Conservation (phyloP, 345 rosid species). For the Draba incana region DNA sequence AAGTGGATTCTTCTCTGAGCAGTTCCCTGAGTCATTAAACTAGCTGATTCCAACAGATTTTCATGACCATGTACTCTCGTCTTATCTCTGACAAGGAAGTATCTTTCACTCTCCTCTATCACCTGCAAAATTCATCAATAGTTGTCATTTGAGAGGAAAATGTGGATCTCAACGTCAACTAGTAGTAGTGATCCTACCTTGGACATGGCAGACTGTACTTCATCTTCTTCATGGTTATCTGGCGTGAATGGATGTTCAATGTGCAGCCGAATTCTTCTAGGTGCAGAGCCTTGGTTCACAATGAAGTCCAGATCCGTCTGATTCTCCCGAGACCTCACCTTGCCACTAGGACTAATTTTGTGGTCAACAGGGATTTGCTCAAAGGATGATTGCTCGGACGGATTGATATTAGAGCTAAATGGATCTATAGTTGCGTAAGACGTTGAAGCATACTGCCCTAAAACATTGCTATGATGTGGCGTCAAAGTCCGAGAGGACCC, state of each 20-base stretch:
- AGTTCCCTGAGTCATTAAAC: constrained; percentile 52
- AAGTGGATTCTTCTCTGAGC: constrained; percentile 69
- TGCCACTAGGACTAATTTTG: constrained; percentile 35
- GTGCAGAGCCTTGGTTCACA: constrained; percentile 64
- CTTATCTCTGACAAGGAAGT: constrained; percentile 46
- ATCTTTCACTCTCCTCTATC: constrained; percentile 21
- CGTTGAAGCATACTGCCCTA: constrained; percentile 45
- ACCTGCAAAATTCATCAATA: constrained; percentile 33
- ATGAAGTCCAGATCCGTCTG: constrained; percentile 38
- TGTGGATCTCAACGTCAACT: neutral
- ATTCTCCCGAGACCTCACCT: constrained; percentile 52
- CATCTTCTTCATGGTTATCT: constrained; percentile 32
- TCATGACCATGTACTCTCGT: constrained; percentile 52
- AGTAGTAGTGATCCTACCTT: constrained; percentile 25
- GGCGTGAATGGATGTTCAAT: constrained; percentile 1
- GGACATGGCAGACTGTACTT: constrained; percentile 39
- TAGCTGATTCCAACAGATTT: constrained; percentile 36
- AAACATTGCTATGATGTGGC: constrained; percentile 30
- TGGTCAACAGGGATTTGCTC: constrained; percentile 42
- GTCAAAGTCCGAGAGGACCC: constrained; percentile 41
- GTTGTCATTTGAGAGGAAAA: neutral
- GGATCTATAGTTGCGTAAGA: constrained; percentile 46
- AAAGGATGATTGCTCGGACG: constrained; percentile 42
- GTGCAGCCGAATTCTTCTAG: constrained; percentile 61
- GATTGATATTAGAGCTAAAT: constrained; percentile 40